Evolutionary conservation across 1,139 yeast species (phyloP).

Genomic region (Saccharomycopsis hybrid): DNA sequence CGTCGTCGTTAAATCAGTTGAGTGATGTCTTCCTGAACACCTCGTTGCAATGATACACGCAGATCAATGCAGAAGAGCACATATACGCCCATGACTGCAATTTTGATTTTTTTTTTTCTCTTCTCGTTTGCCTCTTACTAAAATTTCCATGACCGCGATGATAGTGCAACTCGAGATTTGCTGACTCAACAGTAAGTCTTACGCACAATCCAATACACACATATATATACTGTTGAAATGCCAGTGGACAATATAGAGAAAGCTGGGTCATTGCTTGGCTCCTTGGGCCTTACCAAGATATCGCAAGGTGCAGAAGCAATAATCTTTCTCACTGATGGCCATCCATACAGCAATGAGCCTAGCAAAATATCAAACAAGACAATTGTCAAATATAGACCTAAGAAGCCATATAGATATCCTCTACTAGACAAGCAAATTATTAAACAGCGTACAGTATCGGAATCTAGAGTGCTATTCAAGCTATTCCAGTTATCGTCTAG

Average conservation of each 20-base stretch:
- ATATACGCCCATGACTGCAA: neutral
- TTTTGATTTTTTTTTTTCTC: neutral
- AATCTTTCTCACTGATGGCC: slow-evolving; percentile 56
- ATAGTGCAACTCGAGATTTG: no score
- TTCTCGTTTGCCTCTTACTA: no score
- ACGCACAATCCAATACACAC: no score
- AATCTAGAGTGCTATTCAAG: slow-evolving; percentile 68
- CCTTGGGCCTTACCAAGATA: slow-evolving; percentile 27
- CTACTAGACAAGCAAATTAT: slow-evolving; percentile 70
- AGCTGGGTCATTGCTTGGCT: slow-evolving; percentile 9
- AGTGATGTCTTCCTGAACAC: slow-evolving; percentile 10
- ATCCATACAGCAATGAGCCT: slow-evolving; percentile 45
- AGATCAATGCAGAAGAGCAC: neutral
- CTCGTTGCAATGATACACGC: neutral
- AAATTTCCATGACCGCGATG: no score
- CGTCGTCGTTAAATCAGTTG: slow-evolving; percentile 9
- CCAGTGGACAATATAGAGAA: slow-evolving; percentile 5
- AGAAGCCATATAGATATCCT: slow-evolving; percentile 85
- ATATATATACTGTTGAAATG: neutral
- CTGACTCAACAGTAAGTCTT: no score
- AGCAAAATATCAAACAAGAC: slow-evolving; percentile 32
- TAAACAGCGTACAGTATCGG: slow-evolving; percentile 75
- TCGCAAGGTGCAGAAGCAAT: slow-evolving; percentile 98
- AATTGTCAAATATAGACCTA: slow-evolving; percentile 81
- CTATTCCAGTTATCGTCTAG: slow-evolving; percentile 32